These are phyloP conservation scores for Sphagnum fallax DNA, from an alignment of 228 moss, liverwort and hornwort genomes.

Conservation along the genomic window DNA sequence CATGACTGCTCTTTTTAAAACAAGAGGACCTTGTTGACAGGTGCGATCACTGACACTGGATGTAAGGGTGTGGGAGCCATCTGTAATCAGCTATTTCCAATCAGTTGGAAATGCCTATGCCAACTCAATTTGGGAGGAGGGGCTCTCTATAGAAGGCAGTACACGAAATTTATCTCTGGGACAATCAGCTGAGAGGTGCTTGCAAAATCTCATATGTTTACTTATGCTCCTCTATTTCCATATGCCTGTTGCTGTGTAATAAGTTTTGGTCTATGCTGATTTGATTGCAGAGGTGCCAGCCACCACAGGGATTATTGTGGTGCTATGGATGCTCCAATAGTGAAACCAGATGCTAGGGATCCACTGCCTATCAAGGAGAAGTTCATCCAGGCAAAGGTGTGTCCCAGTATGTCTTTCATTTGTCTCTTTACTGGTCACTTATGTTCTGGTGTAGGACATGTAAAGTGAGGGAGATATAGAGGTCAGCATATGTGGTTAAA, in stretches of 20 bases:
- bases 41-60: conserved; percentile 95
- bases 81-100: conserved; percentile 85
- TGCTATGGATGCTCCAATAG: conserved; percentile 20
- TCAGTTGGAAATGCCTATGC: conserved; percentile 82
- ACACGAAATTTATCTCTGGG: conserved; percentile 19
- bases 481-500: too few species aligned
- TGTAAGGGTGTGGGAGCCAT: conserved; percentile 98
- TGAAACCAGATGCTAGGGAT: conserved; percentile 74
- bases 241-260: not conserved
- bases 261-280: conserved; percentile 1
- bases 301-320: conserved; percentile 24
- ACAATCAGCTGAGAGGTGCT: conserved; percentile 13
- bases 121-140: conserved; percentile 95
- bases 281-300: conserved; percentile 34
- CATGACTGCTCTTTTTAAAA: too few species aligned
- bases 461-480: too few species aligned
- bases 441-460: too few species aligned
- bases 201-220: not conserved
- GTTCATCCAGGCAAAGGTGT: conserved; percentile 77
- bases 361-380: conserved; percentile 78
- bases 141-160: conserved; percentile 34
- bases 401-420: too few species aligned
- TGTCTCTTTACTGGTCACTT: too few species aligned
- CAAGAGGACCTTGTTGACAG: conserved; percentile 12
- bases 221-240: not conserved